Percentiles rank a stretch among this genome's conserved stretches.
phyloP scores from a whole-genome alignment of 2,329 filamentous ascomycete genomes.

The Cladobotryum protrusum region DNA sequence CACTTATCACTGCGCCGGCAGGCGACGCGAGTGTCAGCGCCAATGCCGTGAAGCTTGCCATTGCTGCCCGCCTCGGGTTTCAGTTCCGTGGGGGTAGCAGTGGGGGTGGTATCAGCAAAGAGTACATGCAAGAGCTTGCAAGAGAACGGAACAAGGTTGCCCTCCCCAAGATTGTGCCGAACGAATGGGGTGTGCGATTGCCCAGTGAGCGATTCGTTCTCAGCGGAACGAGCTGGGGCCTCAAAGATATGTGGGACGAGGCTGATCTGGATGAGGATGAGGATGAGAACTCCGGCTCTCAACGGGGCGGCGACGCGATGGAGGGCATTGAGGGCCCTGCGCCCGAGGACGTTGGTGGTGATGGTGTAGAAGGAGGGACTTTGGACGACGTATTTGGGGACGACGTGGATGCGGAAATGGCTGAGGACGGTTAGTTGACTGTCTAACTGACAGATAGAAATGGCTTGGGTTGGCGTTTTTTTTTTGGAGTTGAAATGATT shows the following conservation, averaged over 20 bases:
- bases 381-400: conserved; percentile 51
- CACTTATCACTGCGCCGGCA: conserved; percentile 40
- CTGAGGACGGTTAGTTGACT: conserved; percentile 28
- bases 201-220: conserved; percentile 64
- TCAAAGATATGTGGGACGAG: conserved; percentile 53
- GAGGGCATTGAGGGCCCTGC: conserved; percentile 39
- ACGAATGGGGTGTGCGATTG: conserved; percentile 62
- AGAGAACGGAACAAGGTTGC: conserved; percentile 61
- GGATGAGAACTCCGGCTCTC: conserved; percentile 33
- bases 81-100: conserved; percentile 57
- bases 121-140: conserved; percentile 71
- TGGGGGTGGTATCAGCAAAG: conserved; percentile 57
- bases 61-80: conserved; percentile 60
- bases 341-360: conserved; percentile 38
- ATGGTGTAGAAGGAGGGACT: conserved; percentile 43
- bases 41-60: conserved; percentile 66
- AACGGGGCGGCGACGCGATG: conserved; percentile 42
- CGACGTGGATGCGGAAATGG: conserved; percentile 53
- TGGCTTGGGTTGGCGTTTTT: conserved; percentile 5
- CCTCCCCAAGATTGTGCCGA: conserved; percentile 55
- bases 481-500: conserved; percentile 9
- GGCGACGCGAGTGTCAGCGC: conserved; percentile 55
- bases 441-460: neutral
- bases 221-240: conserved; percentile 58
- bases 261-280: conserved; percentile 32